Conservation (phyloP, 139 green algal genomes). For the Chlamydomonas sphaeroides region DNA sequence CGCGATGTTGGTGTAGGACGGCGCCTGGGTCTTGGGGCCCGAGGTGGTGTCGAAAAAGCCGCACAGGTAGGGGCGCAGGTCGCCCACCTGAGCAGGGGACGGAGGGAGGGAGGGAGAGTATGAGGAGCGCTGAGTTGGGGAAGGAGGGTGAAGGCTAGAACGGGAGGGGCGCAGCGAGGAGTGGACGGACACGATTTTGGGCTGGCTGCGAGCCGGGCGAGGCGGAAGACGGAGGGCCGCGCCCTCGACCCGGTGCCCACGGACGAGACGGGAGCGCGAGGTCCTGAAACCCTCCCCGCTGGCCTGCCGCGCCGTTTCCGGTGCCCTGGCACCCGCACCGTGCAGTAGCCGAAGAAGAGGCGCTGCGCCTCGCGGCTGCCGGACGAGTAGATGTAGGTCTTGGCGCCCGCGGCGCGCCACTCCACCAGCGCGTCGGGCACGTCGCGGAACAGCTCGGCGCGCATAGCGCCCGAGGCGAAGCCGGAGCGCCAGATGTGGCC, state of each 20-base stretch:
- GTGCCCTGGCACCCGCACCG: no score
- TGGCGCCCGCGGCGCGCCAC: constrained; percentile 79
- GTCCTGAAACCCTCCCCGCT: no score
- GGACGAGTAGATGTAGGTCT: constrained; percentile 96
- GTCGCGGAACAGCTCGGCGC: constrained; percentile 83
- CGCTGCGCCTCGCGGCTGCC: constrained; percentile 79
- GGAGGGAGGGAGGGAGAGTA: not conserved
- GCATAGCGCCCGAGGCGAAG: constrained; percentile 81
- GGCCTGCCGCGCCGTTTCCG: no score
- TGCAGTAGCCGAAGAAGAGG: constrained; percentile 66
- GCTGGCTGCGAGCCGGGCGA: no score
- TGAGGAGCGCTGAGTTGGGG: no score
- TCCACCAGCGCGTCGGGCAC: constrained; percentile 79
- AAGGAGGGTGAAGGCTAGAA: not conserved
- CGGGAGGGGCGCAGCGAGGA: not conserved
- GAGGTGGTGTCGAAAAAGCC: constrained; percentile 96
- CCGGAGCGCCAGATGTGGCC: constrained; percentile 81
- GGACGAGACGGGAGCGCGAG: no score
- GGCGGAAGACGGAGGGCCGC: no score
- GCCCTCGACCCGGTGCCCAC: no score
- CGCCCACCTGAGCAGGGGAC: constrained; percentile 72
- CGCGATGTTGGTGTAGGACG: constrained; percentile 87
- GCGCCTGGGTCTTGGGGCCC: constrained; percentile 76
- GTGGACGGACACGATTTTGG: not conserved
- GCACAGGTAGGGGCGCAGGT: constrained; percentile 86